phyloP scores from a whole-genome alignment of 2,329 filamentous ascomycete species.

The Ilyonectria robusta region DNA sequence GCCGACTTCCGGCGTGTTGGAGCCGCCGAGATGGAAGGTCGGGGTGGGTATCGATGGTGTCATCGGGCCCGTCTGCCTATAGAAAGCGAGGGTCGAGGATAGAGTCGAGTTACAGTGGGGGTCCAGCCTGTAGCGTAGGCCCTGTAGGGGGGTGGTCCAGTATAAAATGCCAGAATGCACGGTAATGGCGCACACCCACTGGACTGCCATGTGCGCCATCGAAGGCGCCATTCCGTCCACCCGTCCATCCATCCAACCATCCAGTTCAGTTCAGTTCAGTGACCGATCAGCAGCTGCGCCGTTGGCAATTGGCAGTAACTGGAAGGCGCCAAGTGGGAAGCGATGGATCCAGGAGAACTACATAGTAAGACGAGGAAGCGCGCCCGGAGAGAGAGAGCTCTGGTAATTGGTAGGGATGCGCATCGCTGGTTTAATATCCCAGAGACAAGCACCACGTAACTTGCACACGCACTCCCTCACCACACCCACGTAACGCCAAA shows the following conservation, averaged over 20 bases:
- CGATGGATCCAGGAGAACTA: background rate
- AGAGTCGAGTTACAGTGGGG: background rate
- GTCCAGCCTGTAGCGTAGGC: background rate
- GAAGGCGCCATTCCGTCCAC: slow-evolving; percentile 46
- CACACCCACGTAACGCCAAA: slow-evolving; percentile 13
- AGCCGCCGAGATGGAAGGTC: slow-evolving; percentile 26
- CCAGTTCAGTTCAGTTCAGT: background rate
- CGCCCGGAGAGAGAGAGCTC: background rate
- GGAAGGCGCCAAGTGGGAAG: background rate
- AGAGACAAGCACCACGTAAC: slow-evolving; percentile 27
- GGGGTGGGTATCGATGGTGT: slow-evolving; percentile 31
- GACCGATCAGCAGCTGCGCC: background rate
- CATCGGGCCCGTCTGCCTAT: slow-evolving; percentile 24
- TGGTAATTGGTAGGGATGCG: slow-evolving; percentile 1
- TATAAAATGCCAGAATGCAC: slow-evolving; percentile 9
- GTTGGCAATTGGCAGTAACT: background rate
- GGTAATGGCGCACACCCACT: slow-evolving; percentile 28
- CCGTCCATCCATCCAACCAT: background rate
- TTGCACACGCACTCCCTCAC: slow-evolving; percentile 30
- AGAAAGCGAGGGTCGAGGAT: slow-evolving; percentile 15
- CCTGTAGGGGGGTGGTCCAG: background rate
- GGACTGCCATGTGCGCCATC: slow-evolving; percentile 34
- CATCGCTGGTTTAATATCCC: slow-evolving; percentile 23
- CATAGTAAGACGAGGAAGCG: no score
- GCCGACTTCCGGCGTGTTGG: slow-evolving; percentile 45